Evolutionary conservation across 169 alveolate species (phyloP).

Genomic region (Plasmodium berghei): DNA sequence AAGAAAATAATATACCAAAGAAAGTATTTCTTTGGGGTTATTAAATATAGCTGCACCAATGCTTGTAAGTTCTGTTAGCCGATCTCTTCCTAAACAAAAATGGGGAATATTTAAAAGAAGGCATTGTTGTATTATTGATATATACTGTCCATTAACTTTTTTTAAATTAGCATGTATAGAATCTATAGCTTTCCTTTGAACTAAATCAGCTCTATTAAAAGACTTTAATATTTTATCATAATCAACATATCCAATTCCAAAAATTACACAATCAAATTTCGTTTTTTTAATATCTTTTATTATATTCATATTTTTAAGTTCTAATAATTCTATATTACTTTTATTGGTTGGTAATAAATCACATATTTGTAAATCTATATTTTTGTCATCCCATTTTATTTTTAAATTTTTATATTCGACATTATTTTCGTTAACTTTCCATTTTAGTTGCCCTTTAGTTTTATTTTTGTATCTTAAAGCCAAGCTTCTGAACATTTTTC

Average conservation of each 20-base stretch:
- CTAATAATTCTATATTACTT: conserved; percentile 59
- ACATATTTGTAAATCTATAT: conserved; percentile 17
- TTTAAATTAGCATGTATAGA: conserved; percentile 58
- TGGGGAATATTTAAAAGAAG: conserved; percentile 75
- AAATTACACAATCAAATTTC: conserved; percentile 56
- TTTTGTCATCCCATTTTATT: conserved; percentile 62
- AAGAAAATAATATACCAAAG: conserved; percentile 55
- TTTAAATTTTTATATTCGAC: conserved; percentile 35
- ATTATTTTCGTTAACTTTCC: not conserved
- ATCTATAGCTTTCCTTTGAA: conserved; percentile 57
- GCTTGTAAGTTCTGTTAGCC: conserved; percentile 73
- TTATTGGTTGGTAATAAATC: conserved; percentile 60
- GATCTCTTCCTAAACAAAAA: conserved; percentile 75
- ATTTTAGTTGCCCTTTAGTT: not conserved
- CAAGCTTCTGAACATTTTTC: conserved; percentile 1
- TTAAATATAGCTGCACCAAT: conserved; percentile 74
- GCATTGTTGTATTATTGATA: conserved; percentile 70
- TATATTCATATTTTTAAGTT: conserved; percentile 71
- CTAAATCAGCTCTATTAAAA: conserved; percentile 72
- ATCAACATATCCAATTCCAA: conserved; percentile 76
- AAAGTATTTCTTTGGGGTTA: conserved; percentile 62
- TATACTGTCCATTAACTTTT: conserved; percentile 75
- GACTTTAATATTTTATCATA: conserved; percentile 74
- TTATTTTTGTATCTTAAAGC: conserved; percentile 13
- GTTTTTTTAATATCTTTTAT: conserved; percentile 49